phyloP scores from a whole-genome alignment of 2,329 filamentous ascomycete genomes.

The Colletotrichum tofieldiae region DNA sequence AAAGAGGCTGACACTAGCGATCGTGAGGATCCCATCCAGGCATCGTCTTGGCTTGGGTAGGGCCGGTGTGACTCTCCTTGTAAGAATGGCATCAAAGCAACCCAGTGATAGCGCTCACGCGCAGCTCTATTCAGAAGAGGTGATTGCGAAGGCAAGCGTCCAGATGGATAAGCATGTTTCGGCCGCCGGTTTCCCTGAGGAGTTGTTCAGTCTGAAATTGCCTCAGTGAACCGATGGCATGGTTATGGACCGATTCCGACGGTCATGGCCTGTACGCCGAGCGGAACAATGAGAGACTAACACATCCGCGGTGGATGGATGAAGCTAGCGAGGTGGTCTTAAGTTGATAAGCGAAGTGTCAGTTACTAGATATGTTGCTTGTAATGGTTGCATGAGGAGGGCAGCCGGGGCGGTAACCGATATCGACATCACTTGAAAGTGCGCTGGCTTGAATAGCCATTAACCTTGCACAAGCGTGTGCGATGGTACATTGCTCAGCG shows the following conservation, averaged over 20 bases:
- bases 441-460: not conserved
- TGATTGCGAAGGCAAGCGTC: not conserved
- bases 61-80: not conserved
- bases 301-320: not conserved
- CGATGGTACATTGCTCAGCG: not conserved
- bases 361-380: too few species aligned
- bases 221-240: not conserved
- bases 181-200: not conserved
- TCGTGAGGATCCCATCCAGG: not conserved
- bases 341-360: not conserved
- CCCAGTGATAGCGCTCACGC: not conserved
- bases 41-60: not conserved
- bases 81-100: not conserved
- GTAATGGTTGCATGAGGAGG: not conserved
- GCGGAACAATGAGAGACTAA: not conserved
- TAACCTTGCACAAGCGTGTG: not conserved
- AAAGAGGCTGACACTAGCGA: not conserved
- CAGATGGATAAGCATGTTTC: not conserved
- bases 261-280: not conserved
- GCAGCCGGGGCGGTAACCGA: not conserved
- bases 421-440: not conserved
- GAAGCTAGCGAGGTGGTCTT: not conserved
- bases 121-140: not conserved
- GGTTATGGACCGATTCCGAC: not conserved
- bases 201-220: not conserved